Evolutionary conservation across 352 stramenopile species (phyloP).

Genomic region (Phytophthora hybrid): DNA sequence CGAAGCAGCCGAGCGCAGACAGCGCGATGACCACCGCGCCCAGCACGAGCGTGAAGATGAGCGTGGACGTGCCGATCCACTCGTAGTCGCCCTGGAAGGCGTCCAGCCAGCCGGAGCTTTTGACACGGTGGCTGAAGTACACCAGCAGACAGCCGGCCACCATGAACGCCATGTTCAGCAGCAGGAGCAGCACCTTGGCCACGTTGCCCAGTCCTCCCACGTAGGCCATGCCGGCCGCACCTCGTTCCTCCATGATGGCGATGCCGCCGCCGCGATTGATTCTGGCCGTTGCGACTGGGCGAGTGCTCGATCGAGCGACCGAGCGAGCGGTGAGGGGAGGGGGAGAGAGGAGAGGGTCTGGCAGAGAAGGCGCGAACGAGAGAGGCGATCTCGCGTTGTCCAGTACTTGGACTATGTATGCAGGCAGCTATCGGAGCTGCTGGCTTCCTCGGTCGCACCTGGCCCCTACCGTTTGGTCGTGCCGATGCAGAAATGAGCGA

Average conservation of each 20-base stretch:
- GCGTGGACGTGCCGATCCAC: conserved; percentile 69
- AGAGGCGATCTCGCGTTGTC: background rate
- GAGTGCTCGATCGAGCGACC: conserved; percentile 5
- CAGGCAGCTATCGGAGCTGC: background rate
- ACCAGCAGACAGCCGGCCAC: conserved; percentile 78
- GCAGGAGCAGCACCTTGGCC: conserved; percentile 80
- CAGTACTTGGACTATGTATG: no score
- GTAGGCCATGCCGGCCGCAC: conserved; percentile 48
- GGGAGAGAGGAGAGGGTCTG: conserved; percentile 15
- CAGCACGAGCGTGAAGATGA: conserved; percentile 75
- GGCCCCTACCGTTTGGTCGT: conserved; percentile 25
- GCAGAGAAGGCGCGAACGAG: background rate
- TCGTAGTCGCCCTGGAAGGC: conserved; percentile 75
- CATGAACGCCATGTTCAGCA: conserved; percentile 90
- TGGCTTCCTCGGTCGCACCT: conserved; percentile 25
- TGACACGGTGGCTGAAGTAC: conserved; percentile 82
- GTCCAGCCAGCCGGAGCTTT: conserved; percentile 74
- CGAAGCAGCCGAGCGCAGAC: conserved; percentile 73
- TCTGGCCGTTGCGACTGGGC: conserved; percentile 18
- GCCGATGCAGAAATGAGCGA: conserved; percentile 19
- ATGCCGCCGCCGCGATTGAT: conserved; percentile 30
- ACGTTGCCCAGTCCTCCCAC: conserved; percentile 71
- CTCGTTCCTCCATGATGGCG: conserved; percentile 62
- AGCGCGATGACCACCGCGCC: conserved; percentile 76
- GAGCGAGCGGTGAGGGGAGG: background rate